Conservation (phyloP, 306 rosid species). For the Gastrolobium villosum region DNA sequence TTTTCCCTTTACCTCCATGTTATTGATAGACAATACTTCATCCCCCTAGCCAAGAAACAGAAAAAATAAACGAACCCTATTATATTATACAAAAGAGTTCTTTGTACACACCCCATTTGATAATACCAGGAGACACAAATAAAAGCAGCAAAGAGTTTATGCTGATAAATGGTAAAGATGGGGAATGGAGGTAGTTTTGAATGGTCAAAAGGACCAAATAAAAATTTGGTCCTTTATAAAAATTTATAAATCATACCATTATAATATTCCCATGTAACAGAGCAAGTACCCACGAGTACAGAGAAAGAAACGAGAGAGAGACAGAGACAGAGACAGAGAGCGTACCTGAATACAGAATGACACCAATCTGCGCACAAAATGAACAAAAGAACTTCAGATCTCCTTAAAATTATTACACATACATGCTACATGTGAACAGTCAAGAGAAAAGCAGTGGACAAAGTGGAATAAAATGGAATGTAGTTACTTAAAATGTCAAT, state of each 20-base stretch:
- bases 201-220: neutral
- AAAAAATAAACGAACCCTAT: slow-evolving; percentile 23
- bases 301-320: too few species aligned
- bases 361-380: too few species aligned
- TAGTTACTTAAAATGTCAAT: slow-evolving; percentile 10
- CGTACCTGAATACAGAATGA: too few species aligned
- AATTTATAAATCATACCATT: too few species aligned
- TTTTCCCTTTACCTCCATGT: slow-evolving; percentile 69
- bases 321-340: too few species aligned
- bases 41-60: slow-evolving; percentile 63
- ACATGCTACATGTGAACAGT: neutral
- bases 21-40: slow-evolving; percentile 80
- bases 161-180: too few species aligned
- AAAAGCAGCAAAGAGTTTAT: too few species aligned
- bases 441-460: slow-evolving; percentile 11
- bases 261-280: too few species aligned
- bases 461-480: slow-evolving; percentile 14
- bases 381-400: too few species aligned
- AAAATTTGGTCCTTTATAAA: too few species aligned
- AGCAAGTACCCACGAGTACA: too few species aligned
- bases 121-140: too few species aligned
- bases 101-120: neutral
- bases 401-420: slow-evolving; percentile 33
- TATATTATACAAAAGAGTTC: neutral
- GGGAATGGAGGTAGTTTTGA: neutral